Evolutionary conservation across 1,284 basidiomycete species (phyloP), one percentile per base, ranked within the genome.

Genomic region (Rhodotorula sp.): DNA sequence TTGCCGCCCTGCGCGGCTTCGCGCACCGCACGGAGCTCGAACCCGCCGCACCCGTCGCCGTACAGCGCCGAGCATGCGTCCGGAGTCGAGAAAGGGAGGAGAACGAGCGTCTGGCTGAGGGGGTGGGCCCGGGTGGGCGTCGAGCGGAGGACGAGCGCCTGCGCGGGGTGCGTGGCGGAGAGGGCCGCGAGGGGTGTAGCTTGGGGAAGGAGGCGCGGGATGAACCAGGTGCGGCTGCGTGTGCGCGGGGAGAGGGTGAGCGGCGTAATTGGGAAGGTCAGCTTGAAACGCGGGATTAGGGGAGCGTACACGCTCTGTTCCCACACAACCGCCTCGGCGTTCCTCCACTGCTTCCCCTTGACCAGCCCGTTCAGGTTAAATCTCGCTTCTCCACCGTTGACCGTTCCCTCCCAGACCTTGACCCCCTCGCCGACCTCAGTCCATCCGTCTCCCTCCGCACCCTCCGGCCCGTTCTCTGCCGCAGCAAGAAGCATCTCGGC

Each of bases 151-250:
- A 73, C 29, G 48, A 77, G 64, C n/a, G 76, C 67, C 39, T 73
- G 74, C 8, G 64, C 64, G 41, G 71, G 69, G 51, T 46, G 57
- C 10, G 55, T 48, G 9, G 65, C 34, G 5, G 73, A 73, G 50
- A 77, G 51, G 8, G 51, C 34, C 1, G 32, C 13, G 62, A 71
- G 46, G 12, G 61, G 48, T 0, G 41, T 3, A 13, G 27, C 27
- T 3, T 39, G 8, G 0, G 41, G 39, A 8, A 78, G 68, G 1
- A 54, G 39, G 1, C 76, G 76, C 22, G 73, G 71, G 6, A 57
- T 36, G 53, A 73, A 63, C 77, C 77, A 78, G 41, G 71, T 73
- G 21, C 70, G 72, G 27, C 72, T 73, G 39, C 7, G 19, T 2
- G 10, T 41, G 22, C 15, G 12, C 12, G 6, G 19, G 34, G 17